These are phyloP conservation scores for Esteya vermicola DNA, from an alignment of 2,329 filamentous ascomycete species.

Conservation along the genomic window DNA sequence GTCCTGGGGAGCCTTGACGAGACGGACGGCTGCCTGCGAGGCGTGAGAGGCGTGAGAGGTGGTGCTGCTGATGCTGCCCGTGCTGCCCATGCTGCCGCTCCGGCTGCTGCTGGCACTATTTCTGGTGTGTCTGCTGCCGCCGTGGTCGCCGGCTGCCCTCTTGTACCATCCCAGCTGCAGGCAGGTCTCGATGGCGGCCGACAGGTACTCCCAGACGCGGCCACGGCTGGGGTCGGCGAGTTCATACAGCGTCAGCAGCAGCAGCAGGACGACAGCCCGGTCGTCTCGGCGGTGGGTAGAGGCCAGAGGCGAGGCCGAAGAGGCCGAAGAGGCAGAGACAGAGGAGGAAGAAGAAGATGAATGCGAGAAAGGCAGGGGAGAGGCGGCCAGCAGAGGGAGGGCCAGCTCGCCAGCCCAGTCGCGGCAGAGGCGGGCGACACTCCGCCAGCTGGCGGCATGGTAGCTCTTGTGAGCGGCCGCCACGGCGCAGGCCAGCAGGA, in stretches of 20 bases:
- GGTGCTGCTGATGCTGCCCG: not conserved
- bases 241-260: slow-evolving; percentile 2
- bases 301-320: no score
- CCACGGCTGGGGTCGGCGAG: not conserved
- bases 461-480: slow-evolving; percentile 4
- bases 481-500: not conserved
- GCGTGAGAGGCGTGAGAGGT: no score
- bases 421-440: not conserved
- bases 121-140: not conserved
- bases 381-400: not conserved
- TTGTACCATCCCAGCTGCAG: not conserved
- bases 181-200: not conserved
- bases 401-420: not conserved
- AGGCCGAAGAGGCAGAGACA: no score
- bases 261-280: not conserved
- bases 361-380: not conserved
- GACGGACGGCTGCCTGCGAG: no score
- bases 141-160: not conserved
- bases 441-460: not conserved
- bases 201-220: not conserved
- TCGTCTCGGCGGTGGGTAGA: not conserved
- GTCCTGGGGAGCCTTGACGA: no score
- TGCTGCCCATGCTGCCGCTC: not conserved
- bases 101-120: not conserved
- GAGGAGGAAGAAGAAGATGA: no score